Evolutionary conservation across 352 stramenopile genomes (phyloP).

Genomic region (Globisporangium abappressorium): DNA sequence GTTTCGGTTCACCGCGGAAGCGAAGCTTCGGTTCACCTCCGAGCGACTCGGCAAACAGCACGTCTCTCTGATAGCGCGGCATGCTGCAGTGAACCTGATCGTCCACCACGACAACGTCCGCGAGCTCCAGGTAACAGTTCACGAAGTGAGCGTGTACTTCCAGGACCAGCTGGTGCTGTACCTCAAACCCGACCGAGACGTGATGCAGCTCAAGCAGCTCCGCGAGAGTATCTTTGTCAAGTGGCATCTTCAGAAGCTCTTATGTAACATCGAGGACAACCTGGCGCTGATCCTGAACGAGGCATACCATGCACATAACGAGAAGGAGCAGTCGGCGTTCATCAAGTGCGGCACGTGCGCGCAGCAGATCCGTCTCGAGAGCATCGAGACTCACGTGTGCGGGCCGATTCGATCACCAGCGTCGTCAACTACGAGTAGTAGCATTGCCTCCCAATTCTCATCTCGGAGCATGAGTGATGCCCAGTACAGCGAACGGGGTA

Average conservation of each 20-base stretch:
- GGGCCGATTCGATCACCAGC: slow-evolving; percentile 12
- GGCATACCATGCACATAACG: slow-evolving; percentile 45
- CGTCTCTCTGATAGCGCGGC: slow-evolving; percentile 33
- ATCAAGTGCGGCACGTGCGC: slow-evolving; percentile 62
- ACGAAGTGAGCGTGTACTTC: slow-evolving; percentile 41
- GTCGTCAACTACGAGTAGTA: slow-evolving; percentile 15
- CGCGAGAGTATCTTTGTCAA: slow-evolving; percentile 35
- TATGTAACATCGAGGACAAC: slow-evolving; percentile 47
- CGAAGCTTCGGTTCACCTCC: slow-evolving; percentile 37
- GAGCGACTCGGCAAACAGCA: slow-evolving; percentile 34
- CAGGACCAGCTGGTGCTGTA: slow-evolving; percentile 46
- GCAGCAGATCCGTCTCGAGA: slow-evolving; percentile 54
- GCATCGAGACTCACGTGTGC: slow-evolving; percentile 56
- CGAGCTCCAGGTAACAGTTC: slow-evolving; percentile 54
- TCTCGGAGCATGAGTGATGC: background rate
- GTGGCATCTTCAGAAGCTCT: slow-evolving; percentile 47
- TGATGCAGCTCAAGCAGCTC: slow-evolving; percentile 45
- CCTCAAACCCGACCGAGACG: slow-evolving; percentile 52
- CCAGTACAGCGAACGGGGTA: background rate
- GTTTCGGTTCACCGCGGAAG: slow-evolving; percentile 42
- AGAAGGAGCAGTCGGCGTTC: slow-evolving; percentile 47
- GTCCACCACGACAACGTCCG: slow-evolving; percentile 32
- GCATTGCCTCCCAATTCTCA: background rate
- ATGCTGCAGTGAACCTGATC: slow-evolving; percentile 49
- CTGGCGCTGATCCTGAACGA: slow-evolving; percentile 46